phyloP scores from a whole-genome alignment of 2,329 filamentous ascomycete species.

The Nemania diffusa region DNA sequence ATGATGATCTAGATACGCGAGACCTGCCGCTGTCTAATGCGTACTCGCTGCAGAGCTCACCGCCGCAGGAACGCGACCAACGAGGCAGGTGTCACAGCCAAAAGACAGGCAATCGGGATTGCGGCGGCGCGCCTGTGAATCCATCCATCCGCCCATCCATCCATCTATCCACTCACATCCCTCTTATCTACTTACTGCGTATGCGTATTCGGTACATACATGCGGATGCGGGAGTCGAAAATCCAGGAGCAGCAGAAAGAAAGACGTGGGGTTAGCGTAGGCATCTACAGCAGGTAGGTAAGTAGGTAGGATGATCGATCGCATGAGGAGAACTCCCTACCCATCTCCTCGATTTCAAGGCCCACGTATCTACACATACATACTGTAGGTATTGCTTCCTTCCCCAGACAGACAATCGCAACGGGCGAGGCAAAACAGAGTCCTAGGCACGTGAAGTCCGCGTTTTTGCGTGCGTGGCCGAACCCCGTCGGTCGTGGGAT shows the following conservation, averaged over 20 bases:
- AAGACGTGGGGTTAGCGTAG: neutral
- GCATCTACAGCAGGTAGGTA: too few relatives aligned
- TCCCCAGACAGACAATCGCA: too few relatives aligned
- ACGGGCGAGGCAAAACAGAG: neutral
- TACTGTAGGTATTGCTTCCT: too few relatives aligned
- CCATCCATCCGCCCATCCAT: neutral
- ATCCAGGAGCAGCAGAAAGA: neutral
- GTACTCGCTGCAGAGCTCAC: neutral
- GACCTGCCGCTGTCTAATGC: neutral
- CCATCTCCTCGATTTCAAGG: too few relatives aligned
- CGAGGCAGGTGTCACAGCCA: slow-evolving; percentile 29
- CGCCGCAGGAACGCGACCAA: slow-evolving; percentile 29
- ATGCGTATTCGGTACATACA: neutral
- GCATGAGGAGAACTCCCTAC: neutral
- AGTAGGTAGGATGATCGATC: neutral
- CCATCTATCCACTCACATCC: neutral
- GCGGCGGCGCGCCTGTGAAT: neutral
- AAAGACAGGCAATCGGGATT: neutral
- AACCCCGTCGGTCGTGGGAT: too few relatives aligned
- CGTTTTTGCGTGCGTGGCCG: too few relatives aligned
- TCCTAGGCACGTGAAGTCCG: too few relatives aligned
- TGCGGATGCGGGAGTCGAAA: neutral
- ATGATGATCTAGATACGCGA: slow-evolving; percentile 1
- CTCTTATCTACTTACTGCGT: too few relatives aligned
- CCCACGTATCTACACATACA: too few relatives aligned